Base-by-base conservation (phyloP, 805 yeast genomes). In the Scheffersomyces amazonensis region DNA sequence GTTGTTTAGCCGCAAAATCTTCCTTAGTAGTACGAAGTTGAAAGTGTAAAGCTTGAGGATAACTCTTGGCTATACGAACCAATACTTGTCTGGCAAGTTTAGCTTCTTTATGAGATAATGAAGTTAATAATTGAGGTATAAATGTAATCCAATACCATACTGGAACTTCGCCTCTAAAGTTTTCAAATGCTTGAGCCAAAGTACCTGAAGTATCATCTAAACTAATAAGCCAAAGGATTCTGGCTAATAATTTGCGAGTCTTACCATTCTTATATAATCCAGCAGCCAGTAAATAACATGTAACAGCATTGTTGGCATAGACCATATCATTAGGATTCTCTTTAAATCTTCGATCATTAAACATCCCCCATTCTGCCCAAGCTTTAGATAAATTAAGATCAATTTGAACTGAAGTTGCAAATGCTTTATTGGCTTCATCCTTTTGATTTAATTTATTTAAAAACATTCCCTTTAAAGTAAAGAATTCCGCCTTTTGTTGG, bases 311-410 rank as follows among this genome's bases (percentile, higher is more conserved):
- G 46, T 88, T 84, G 15, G 98, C 99, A 61, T 80, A 82, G 16
- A 80, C 77, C 64, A 85, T 80, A 51, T 87, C 95, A 35, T 70
- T 78, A 1, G 90, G 91, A 43, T 82, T 83, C 48, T 88, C 95
- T 48, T 87, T 85, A 59, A 88, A 81, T 30, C 96, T 72, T 20
- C 82, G 78, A 50, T 93, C 99, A 56, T 90, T 90, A 66, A 88
- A 93, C 57, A 82, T 80, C 43, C 99, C 99, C 99, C 99, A 93
- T 58, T 95, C 97, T 3, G 97, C 98, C 99, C 99, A 93, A 0
- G 99, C 98, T 59, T 93, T 91, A 1, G 98, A 96, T 33, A 93
- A 64, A 52, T 90, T 88, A 49, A 91, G 75, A 54, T 95, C 99
- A 40, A 93, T 81, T 60, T 93, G 98, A 15, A 93, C 97, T 1